Conservation (phyloP, 208 protist species). For the Trypanosoma melophagium region DNA sequence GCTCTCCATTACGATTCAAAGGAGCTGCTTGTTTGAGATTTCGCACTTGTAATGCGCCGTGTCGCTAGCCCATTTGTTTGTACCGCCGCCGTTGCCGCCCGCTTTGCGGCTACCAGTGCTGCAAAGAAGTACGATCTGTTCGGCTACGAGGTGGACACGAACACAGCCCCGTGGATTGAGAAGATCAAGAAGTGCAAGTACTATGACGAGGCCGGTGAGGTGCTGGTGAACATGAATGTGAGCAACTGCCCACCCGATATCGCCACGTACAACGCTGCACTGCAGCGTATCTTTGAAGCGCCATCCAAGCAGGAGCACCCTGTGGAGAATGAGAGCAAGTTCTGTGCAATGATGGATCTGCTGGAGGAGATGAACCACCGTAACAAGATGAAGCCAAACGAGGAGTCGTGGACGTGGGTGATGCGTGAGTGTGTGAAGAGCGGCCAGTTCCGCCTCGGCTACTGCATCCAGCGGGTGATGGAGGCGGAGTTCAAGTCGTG, state of each 20-base stretch:
- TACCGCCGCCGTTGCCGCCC: conserved; percentile 34
- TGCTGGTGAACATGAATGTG: conserved; percentile 89
- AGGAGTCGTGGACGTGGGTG: conserved; percentile 85
- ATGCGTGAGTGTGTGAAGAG: conserved; percentile 84
- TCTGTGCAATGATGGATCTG: conserved; percentile 90
- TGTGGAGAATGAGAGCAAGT: conserved; percentile 84
- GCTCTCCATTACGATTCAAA: no score
- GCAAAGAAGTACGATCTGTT: conserved; percentile 88
- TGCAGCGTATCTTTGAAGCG: conserved; percentile 80
- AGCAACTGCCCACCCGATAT: conserved; percentile 90
- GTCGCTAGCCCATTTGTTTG: conserved; percentile 61
- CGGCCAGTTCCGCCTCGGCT: conserved; percentile 82
- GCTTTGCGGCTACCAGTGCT: conserved; percentile 31
- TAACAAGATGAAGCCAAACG: conserved; percentile 86
- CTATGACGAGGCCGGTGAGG: conserved; percentile 88
- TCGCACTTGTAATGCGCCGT: conserved; percentile 45
- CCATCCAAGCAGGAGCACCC: conserved; percentile 66
- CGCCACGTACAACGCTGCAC: conserved; percentile 84
- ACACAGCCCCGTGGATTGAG: conserved; percentile 82
- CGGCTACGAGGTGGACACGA: conserved; percentile 86
- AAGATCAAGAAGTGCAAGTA: conserved; percentile 81
- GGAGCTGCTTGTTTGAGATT: no score
- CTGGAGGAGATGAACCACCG: conserved; percentile 89
- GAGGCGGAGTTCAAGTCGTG: conserved; percentile 80
- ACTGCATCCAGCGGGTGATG: conserved; percentile 74